Percentiles rank a stretch among this genome's conserved stretches.
Evolutionary conservation across 768 basidiomycete genomes (phyloP).

Genomic region (Naganishia antarctica): DNA sequence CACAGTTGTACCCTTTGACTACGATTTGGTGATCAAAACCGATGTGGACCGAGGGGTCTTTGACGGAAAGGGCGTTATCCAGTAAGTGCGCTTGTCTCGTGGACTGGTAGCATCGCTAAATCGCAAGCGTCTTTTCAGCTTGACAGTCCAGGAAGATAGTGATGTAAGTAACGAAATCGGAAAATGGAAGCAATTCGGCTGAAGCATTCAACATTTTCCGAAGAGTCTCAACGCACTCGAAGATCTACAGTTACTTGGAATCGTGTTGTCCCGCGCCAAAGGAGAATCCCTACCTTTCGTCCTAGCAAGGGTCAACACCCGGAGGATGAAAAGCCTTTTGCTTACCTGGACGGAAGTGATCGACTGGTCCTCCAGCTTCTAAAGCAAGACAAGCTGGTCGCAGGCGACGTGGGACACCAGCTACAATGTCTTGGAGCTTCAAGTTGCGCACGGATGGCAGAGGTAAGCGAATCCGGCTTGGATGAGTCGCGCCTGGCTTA

Average conservation of each 20-base stretch:
- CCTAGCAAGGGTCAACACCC: background rate
- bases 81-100: slow-evolving; percentile 2
- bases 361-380: background rate
- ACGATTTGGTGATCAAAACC: slow-evolving; percentile 9
- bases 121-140: background rate
- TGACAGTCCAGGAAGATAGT: background rate
- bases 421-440: background rate
- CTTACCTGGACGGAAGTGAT: background rate
- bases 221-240: background rate
- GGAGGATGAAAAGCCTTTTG: background rate
- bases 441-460: background rate
- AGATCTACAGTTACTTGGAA: background rate
- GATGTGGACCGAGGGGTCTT: slow-evolving; percentile 4
- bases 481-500: background rate
- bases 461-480: background rate
- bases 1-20: slow-evolving; percentile 12
- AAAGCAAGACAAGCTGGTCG: background rate
- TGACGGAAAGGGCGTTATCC: slow-evolving; percentile 1
- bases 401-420: background rate
- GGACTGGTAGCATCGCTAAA: background rate
- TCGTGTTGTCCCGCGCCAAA: background rate
- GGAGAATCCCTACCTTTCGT: background rate
- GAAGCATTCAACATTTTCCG: background rate
- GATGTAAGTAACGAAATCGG: background rate
- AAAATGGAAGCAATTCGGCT: background rate